Evolutionary conservation across 805 yeast genomes (phyloP), one percentile per base, ranked within the genome.

Genomic region (Kazachstania viticola): DNA sequence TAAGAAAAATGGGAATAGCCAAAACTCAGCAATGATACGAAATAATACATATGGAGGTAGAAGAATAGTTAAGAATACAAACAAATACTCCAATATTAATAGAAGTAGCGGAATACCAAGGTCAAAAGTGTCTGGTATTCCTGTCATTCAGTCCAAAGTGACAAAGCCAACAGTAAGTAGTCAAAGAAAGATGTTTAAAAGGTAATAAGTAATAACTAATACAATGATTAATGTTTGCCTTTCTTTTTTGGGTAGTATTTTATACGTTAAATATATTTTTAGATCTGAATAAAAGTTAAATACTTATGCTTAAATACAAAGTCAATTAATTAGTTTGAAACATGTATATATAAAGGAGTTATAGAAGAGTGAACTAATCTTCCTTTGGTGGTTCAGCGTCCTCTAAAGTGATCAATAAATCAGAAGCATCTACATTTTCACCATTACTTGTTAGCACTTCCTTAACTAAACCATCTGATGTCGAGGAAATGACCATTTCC

Each of bases 401-500:
- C 32, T 52, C 69, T 41, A 80, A 64, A 51, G 67, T 67, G 45
- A 78, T 76, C 43, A 93, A 67, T 60, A 91, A 67, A 57, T 91
- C 99, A 42, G 80, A 77, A 33, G 96, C 94, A 51, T 87, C 98
- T 30, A 91, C 96, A 32, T 88, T 78, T 51, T 91, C 98, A 47
- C 95, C 94, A 55, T 83, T 93, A 60, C 77, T 77, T 42, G 84
- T 79, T 30, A 69, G 58, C 14, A 91, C 70, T 15, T 79, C 83
- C 29, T 79, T 76, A 40, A 91, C 74, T 54, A 71, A 73, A 58
- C 98, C 99, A 37, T 78, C 69, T 37, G 75, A 79, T 34, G 94
- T 94, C 15, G 98, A 88, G 56, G 84, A 73, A 48, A 88, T 87
- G 32, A 91, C 94, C 96, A 91, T 91, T 67, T 91, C 98, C 98